phyloP scores from a whole-genome alignment of 306 rosid species.

The Begonia masoniana region DNA sequence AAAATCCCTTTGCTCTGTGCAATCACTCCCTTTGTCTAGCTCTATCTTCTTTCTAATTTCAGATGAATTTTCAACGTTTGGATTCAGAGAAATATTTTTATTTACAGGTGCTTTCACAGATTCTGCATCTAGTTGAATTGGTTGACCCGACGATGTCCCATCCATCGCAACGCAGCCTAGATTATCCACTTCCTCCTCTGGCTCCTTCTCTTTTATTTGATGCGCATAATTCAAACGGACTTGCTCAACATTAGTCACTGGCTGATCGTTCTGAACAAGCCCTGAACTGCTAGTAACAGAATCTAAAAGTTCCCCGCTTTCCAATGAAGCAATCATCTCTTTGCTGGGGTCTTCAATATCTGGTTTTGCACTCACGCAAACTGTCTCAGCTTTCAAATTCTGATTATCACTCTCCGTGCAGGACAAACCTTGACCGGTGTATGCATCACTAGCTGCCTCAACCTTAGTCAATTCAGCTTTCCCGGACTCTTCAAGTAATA shows the following conservation, averaged over 20 bases:
- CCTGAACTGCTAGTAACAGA: neutral
- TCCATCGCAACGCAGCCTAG: slow-evolving; percentile 8
- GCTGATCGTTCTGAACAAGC: too few species aligned
- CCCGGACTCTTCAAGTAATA: slow-evolving; percentile 28
- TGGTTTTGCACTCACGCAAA: too few species aligned
- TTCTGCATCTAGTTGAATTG: slow-evolving; percentile 12
- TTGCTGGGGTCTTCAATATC: neutral
- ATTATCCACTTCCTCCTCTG: slow-evolving; percentile 2
- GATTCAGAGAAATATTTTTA: slow-evolving; percentile 8
- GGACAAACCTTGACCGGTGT: too few species aligned
- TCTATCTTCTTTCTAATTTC: slow-evolving; percentile 6
- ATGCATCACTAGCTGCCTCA: neutral
- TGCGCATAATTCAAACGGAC: too few species aligned
- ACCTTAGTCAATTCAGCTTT: slow-evolving; percentile 15
- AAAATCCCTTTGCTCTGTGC: slow-evolving; percentile 2
- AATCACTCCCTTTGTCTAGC: too few species aligned
- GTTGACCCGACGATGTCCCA: slow-evolving; percentile 11
- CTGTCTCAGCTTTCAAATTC: too few species aligned
- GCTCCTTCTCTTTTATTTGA: too few species aligned
- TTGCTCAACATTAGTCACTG: too few species aligned
- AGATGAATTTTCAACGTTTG: slow-evolving; percentile 11
- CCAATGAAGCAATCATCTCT: slow-evolving; percentile 15
- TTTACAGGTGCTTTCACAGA: slow-evolving; percentile 11
- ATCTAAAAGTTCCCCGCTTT: slow-evolving; percentile 23
- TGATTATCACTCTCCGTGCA: too few species aligned